Conservation (phyloP, 805 yeast genomes). For the Saturnispora quitensis region DNA sequence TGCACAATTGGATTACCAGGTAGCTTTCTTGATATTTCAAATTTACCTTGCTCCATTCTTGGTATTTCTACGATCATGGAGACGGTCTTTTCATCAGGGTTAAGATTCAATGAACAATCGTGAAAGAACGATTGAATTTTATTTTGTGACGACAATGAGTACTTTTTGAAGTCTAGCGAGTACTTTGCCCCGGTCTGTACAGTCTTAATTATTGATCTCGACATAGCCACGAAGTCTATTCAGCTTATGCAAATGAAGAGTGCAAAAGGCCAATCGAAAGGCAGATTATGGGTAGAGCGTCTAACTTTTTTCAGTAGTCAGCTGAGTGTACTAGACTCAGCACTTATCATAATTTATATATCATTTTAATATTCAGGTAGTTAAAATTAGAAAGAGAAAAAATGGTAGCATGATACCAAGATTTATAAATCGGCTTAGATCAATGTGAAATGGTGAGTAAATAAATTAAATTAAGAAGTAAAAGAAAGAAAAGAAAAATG, state of each 20-base stretch:
- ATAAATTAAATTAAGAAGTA: background rate
- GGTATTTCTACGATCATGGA: constrained; percentile 72
- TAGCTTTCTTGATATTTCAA: constrained; percentile 55
- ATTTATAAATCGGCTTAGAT: background rate
- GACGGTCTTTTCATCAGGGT: constrained; percentile 35
- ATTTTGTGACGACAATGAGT: constrained; percentile 19
- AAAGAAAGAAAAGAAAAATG: background rate
- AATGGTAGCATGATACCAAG: background rate
- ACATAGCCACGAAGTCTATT: background rate
- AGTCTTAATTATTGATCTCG: background rate
- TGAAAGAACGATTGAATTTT: constrained; percentile 51
- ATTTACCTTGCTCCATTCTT: constrained; percentile 75
- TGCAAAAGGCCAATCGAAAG: background rate
- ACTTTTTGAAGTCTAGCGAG: constrained; percentile 34
- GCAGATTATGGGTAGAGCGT: background rate
- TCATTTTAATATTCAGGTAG: background rate
- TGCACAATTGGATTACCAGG: constrained; percentile 72
- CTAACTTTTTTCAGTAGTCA: background rate
- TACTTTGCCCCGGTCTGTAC: constrained; percentile 30
- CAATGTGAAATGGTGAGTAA: background rate
- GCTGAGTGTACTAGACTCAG: background rate
- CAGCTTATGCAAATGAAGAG: background rate
- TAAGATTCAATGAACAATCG: constrained; percentile 53
- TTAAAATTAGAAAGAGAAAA: background rate
- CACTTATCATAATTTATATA: background rate